Conservation (phyloP, 805 yeast genomes). For the Blastobotrys parvus region DNA sequence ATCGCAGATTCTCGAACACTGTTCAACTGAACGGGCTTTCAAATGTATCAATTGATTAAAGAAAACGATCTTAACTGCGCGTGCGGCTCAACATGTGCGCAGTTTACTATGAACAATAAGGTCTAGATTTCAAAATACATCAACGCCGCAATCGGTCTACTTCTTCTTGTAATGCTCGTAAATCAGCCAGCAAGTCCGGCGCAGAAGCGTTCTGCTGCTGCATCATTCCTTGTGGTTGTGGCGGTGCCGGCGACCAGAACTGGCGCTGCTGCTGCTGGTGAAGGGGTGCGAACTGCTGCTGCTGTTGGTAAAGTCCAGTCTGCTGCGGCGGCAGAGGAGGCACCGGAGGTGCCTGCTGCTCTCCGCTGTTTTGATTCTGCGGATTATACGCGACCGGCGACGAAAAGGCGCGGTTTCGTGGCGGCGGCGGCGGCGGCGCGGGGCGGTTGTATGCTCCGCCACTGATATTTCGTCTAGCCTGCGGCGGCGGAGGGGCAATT, state of each 20-base stretch:
- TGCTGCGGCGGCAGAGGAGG: neutral
- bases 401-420: slow-evolving; percentile 2
- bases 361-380: too few species aligned
- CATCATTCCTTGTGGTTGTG: neutral
- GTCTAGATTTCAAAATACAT: too few species aligned
- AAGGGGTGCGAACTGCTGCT: neutral
- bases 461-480: slow-evolving; percentile 11
- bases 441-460: slow-evolving; percentile 5
- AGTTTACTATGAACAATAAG: too few species aligned
- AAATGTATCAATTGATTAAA: too few species aligned
- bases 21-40: too few species aligned
- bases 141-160: slow-evolving; percentile 45
- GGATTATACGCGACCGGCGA: too few species aligned
- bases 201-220: slow-evolving; percentile 13
- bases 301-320: neutral
- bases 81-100: too few species aligned
- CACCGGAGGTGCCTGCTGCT: too few species aligned
- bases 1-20: too few species aligned
- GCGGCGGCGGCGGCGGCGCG: slow-evolving; percentile 15
- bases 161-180: slow-evolving; percentile 60
- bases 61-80: too few species aligned
- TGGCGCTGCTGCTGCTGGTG: slow-evolving; percentile 1
- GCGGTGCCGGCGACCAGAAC: slow-evolving; percentile 3
- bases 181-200: slow-evolving; percentile 51
- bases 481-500: slow-evolving; percentile 1